Evolutionary conservation across 1,284 basidiomycete genomes (phyloP), one percentile per base, ranked within the genome.

Genomic region (Microbotryum violaceum): DNA sequence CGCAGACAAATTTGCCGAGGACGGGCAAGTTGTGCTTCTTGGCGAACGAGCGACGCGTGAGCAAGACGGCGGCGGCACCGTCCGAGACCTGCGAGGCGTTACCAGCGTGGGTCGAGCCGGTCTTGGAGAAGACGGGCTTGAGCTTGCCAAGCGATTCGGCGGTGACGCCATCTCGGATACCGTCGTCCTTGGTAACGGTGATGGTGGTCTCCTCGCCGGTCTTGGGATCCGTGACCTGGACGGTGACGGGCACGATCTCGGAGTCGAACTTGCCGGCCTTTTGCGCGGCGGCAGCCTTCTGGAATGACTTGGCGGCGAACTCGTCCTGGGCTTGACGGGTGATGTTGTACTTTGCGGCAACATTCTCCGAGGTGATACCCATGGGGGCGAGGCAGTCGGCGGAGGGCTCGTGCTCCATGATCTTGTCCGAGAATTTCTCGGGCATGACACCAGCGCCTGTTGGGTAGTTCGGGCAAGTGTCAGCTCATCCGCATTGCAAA

Each of bases 21-120:
- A 98, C 88, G 52, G 91, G 91, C 46, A 98, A 82, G 49, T 89
- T 88, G 65, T 94, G 85, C 73, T 86, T 87, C 77, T 88, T 86
- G 21, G 94, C 94, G 45, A 86, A 83, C 31, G 86, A 88, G 60
- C 94, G 85, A 64, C 91, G 83, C 44, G 90, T 82, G 61, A 97
- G 85, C 59, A 98, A 78, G 54, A 97, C 92, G 0, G 93, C 93
- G 54, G 93, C 91, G 25, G 94, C 94, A 65, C 94, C 94, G 73
- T 99, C 96, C n/a, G 91, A 92, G 53, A 98, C 85, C 58, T 67
- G 67, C 29, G 62, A 69, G 29, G 67, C 66, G 63, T 65, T 66
- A 53, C 81, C 82, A 53, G 94, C 96, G 74, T 96, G 91, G 2
- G 96, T 97, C 21, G 82, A 78, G n/a, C 96, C 96, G 48, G 85